Conservation (phyloP, 2,329 filamentous ascomycete species). For the Hypoxylon sp. region DNA sequence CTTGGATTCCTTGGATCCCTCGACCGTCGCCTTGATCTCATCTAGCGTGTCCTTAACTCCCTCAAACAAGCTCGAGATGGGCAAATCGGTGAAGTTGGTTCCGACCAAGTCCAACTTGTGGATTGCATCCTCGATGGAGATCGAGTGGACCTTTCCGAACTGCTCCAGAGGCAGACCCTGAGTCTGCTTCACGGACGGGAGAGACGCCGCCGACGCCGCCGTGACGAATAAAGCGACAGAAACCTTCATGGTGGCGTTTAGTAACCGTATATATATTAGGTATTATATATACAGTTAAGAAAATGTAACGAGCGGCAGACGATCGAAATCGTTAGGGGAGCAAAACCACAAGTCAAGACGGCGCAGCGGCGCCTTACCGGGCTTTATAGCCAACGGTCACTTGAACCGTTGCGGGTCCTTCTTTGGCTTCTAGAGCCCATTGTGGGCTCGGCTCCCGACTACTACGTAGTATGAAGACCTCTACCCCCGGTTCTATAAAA, state of each 20-base stretch:
- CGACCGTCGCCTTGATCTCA: neutral
- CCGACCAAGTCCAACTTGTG: constrained; percentile 45
- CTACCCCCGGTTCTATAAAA: constrained; percentile 33
- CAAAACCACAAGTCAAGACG: constrained; percentile 15
- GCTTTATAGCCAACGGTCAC: constrained; percentile 32
- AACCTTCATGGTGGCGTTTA: constrained; percentile 48
- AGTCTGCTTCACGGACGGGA: constrained; percentile 34
- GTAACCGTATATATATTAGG: constrained; percentile 39
- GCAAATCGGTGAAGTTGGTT: constrained; percentile 49
- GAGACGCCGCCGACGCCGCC: constrained; percentile 47
- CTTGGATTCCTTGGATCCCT: neutral
- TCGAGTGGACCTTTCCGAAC: constrained; percentile 47
- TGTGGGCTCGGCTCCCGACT: constrained; percentile 34
- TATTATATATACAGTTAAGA: constrained; percentile 39
- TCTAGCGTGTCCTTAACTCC: neutral
- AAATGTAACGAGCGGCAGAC: constrained; percentile 43
- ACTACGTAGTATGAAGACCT: constrained; percentile 37
- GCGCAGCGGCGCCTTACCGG: constrained; percentile 32
- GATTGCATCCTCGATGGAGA: constrained; percentile 43
- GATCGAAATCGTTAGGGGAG: constrained; percentile 42
- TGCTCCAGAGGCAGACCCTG: constrained; percentile 43
- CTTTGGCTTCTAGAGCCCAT: constrained; percentile 26
- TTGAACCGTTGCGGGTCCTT: constrained; percentile 34
- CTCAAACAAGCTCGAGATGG: constrained; percentile 39
- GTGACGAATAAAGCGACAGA: constrained; percentile 47